Conservation (phyloP, 805 yeast genomes). For the Myxozyma udenii region DNA sequence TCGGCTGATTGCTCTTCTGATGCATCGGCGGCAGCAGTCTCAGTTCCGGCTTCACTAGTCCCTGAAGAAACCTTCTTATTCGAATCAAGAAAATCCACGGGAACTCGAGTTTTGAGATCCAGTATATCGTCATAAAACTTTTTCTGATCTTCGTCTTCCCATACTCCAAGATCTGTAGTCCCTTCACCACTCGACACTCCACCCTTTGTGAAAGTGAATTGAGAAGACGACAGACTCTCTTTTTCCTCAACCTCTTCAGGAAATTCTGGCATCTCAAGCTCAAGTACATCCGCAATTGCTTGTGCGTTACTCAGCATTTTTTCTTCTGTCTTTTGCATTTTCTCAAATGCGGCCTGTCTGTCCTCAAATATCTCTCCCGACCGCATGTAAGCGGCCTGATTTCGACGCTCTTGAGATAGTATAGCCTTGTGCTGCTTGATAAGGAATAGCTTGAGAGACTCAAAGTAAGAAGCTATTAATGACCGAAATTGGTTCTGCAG, state of each 20-base stretch:
- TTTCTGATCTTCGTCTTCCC: constrained; percentile 67
- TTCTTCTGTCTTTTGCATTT: constrained; percentile 41
- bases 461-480: constrained; percentile 8
- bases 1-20: too few species aligned
- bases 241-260: constrained; percentile 35
- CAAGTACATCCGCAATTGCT: constrained; percentile 45
- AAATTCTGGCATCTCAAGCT: constrained; percentile 41
- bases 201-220: constrained; percentile 21
- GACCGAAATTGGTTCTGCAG: constrained; percentile 34
- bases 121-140: constrained; percentile 70
- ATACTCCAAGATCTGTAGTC: constrained; percentile 39
- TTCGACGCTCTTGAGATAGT: constrained; percentile 39
- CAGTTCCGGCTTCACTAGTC: constrained; percentile 12
- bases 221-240: constrained; percentile 19
- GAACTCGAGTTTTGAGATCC: constrained; percentile 60
- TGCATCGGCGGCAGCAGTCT: constrained; percentile 19
- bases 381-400: constrained; percentile 57
- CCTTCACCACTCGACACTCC: constrained; percentile 34
- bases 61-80: constrained; percentile 35
- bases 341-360: constrained; percentile 30
- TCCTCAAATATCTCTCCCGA: constrained; percentile 60
- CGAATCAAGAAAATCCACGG: constrained; percentile 52
- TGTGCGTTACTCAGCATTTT: constrained; percentile 46
- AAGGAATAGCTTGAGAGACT: constrained; percentile 1
- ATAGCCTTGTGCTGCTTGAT: constrained; percentile 10